A percentile compares a stretch with the other conserved stretches of the same genome.
phyloP scores from a whole-genome alignment of 1,284 basidiomycete genomes.

The Moesziomyces antarcticus region DNA sequence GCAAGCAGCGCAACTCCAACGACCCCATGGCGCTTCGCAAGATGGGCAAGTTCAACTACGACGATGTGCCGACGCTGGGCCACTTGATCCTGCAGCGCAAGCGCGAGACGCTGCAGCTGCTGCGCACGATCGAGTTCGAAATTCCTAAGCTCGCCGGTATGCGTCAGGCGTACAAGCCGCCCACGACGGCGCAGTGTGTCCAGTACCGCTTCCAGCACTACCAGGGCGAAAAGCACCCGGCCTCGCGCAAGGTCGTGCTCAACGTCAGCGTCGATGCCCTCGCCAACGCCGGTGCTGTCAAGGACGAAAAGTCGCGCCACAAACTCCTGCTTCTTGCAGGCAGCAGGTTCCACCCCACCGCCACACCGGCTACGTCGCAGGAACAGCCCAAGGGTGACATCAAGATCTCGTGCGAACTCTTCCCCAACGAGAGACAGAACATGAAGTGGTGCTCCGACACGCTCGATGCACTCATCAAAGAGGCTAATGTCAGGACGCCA shows the following conservation, averaged over 20 bases:
- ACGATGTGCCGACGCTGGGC: slow-evolving; percentile 65
- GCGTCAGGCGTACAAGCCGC: slow-evolving; percentile 62
- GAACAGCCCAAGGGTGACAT: slow-evolving; percentile 49
- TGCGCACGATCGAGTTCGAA: slow-evolving; percentile 59
- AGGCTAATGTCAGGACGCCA: slow-evolving; percentile 60
- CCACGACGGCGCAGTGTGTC: slow-evolving; percentile 43
- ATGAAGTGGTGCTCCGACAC: slow-evolving; percentile 70
- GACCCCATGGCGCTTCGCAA: slow-evolving; percentile 54
- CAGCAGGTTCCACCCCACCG: slow-evolving; percentile 44
- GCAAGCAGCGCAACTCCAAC: slow-evolving; percentile 40
- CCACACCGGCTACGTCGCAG: not conserved
- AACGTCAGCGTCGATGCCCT: slow-evolving; percentile 59
- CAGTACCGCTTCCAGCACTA: slow-evolving; percentile 67
- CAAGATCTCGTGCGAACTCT: slow-evolving; percentile 67
- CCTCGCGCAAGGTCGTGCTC: slow-evolving; percentile 66
- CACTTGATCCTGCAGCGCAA: slow-evolving; percentile 56
- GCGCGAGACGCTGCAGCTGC: slow-evolving; percentile 58
- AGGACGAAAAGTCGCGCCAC: slow-evolving; percentile 56
- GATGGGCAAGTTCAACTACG: slow-evolving; percentile 61
- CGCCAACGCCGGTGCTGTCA: slow-evolving; percentile 38
- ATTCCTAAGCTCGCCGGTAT: slow-evolving; percentile 65
- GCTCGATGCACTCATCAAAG: slow-evolving; percentile 66
- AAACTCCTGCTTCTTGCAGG: slow-evolving; percentile 69
- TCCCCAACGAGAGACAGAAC: slow-evolving; percentile 68
- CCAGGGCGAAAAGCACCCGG: slow-evolving; percentile 68